Conservation (phyloP, 495 filamentous ascomycete species). For the Emericellopsis terricola region DNA sequence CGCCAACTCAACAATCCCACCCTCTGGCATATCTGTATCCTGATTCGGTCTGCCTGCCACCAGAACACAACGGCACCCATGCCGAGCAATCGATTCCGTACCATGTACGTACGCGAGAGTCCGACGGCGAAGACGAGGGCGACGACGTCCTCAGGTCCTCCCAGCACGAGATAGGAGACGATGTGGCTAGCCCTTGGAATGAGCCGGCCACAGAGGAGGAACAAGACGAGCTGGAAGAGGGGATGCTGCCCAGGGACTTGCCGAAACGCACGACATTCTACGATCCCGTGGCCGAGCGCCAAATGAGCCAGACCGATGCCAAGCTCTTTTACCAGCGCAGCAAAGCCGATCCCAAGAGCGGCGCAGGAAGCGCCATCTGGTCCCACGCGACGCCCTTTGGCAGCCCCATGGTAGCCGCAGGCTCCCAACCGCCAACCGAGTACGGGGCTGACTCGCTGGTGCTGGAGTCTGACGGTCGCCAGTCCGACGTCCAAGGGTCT, state of each 20-base stretch:
- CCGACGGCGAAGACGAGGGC: background rate
- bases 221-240: constrained; percentile 19
- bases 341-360: constrained; percentile 33
- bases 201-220: background rate
- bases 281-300: constrained; percentile 76
- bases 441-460: background rate
- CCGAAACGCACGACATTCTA: constrained; percentile 69
- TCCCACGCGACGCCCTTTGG: background rate
- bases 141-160: background rate
- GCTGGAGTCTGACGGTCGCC: background rate
- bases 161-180: background rate
- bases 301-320: constrained; percentile 76
- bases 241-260: constrained; percentile 54
- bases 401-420: background rate
- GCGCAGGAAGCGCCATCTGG: background rate
- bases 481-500: background rate
- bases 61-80: background rate
- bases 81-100: background rate
- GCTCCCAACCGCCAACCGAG: background rate
- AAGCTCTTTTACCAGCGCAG: constrained; percentile 91
- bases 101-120: background rate
- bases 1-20: background rate
- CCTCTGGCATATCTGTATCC: background rate
- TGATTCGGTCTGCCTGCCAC: no score
- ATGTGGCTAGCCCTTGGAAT: background rate